Evolutionary conservation across 1,284 basidiomycete species (phyloP).

Genomic region (Ceratobasidium sp.): DNA sequence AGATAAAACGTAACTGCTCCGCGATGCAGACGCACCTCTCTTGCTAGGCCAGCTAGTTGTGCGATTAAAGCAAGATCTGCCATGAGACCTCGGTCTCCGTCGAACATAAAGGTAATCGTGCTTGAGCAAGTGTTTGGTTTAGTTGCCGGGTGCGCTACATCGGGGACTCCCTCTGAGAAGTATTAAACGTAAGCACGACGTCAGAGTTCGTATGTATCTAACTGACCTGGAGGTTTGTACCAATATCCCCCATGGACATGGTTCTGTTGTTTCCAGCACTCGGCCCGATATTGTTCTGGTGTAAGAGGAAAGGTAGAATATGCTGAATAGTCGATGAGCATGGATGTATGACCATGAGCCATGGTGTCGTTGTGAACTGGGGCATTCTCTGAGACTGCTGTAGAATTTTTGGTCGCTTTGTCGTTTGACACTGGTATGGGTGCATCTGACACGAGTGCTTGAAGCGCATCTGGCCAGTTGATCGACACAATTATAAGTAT

Average conservation of each 20-base stretch:
- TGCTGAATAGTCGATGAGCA: conserved; percentile 63
- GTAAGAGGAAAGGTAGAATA: conserved; percentile 67
- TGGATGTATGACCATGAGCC: conserved; percentile 45
- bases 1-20: conserved; percentile 10
- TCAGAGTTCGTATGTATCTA: conserved; percentile 43
- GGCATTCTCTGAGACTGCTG: conserved; percentile 15
- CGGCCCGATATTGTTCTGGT: conserved; percentile 60
- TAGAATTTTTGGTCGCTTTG: neutral
- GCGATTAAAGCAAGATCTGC: conserved; percentile 70
- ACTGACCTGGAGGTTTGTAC: conserved; percentile 45
- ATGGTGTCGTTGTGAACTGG: conserved; percentile 6
- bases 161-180: conserved; percentile 50
- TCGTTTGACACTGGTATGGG: conserved; percentile 30
- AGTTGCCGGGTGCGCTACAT: conserved; percentile 57
- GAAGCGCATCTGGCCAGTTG: conserved; percentile 58
- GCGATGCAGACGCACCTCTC: conserved; percentile 57
- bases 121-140: conserved; percentile 58
- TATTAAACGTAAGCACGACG: neutral
- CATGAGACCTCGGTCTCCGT: conserved; percentile 66
- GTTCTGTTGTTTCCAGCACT: conserved; percentile 61
- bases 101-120: conserved; percentile 73
- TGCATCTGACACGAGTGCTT: conserved; percentile 51
- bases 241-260: conserved; percentile 61
- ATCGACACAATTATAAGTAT: conserved; percentile 61
- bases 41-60: conserved; percentile 67